These are phyloP conservation scores for Lasiosphaeriaceae sp. DNA, from an alignment of 495 filamentous ascomycete genomes.

Conservation along the genomic window DNA sequence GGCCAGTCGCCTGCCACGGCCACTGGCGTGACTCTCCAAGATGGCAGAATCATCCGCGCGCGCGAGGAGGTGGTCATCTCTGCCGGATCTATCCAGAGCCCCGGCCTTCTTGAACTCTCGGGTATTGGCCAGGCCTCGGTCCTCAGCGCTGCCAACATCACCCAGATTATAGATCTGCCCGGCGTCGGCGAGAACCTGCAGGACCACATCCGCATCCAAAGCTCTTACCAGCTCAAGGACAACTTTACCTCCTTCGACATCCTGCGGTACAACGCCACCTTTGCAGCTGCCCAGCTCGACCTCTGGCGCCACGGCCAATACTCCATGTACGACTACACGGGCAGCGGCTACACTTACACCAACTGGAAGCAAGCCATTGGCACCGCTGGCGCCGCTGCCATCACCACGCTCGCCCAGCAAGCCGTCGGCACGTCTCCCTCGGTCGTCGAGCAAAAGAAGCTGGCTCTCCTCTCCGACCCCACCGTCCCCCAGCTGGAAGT, in stretches of 20 bases:
- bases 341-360: slow-evolving; percentile 21
- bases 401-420: slow-evolving; percentile 11
- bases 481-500: slow-evolving; percentile 26
- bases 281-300: slow-evolving; percentile 33
- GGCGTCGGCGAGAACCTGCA: slow-evolving; percentile 50
- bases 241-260: slow-evolving; percentile 24
- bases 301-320: slow-evolving; percentile 21
- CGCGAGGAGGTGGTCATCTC: slow-evolving; percentile 52
- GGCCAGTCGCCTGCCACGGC: slow-evolving; percentile 5
- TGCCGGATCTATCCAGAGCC: slow-evolving; percentile 47
- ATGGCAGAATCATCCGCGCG: slow-evolving; percentile 32
- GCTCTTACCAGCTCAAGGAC: slow-evolving; percentile 17
- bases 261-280: slow-evolving; percentile 44
- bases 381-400: background rate
- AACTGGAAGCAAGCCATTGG: slow-evolving; percentile 15
- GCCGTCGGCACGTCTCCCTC: background rate
- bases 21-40: slow-evolving; percentile 24
- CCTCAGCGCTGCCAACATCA: slow-evolving; percentile 35
- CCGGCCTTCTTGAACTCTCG: slow-evolving; percentile 54
- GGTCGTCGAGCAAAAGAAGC: slow-evolving; percentile 10
- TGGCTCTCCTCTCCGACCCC: slow-evolving; percentile 16
- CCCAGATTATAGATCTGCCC: slow-evolving; percentile 38
- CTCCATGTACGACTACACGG: slow-evolving; percentile 27
- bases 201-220: slow-evolving; percentile 40
- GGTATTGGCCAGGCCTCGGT: slow-evolving; percentile 44